Conservation (phyloP, 1,139 yeast genomes). For the Suhomyces choctaworum region DNA sequence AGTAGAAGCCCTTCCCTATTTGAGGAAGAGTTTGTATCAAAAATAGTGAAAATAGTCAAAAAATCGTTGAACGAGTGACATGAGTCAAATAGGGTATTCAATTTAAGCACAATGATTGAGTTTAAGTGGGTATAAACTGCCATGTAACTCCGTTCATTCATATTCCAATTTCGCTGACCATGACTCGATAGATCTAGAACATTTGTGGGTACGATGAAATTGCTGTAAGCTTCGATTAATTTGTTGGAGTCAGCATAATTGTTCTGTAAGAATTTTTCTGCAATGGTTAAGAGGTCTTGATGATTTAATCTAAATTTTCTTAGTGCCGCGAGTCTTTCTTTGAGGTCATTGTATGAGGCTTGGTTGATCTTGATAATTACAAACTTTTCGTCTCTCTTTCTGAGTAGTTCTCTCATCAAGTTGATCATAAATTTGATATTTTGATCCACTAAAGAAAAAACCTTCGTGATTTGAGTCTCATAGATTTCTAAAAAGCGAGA, state of each 20-base stretch:
- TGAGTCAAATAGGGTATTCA: slow-evolving; percentile 28
- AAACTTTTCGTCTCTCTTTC: slow-evolving; percentile 75
- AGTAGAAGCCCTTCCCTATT: slow-evolving; percentile 23
- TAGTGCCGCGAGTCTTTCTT: slow-evolving; percentile 48
- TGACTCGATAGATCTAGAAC: slow-evolving; percentile 37
- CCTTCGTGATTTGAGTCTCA: slow-evolving; percentile 17
- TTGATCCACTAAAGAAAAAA: slow-evolving; percentile 31
- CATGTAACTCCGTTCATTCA: slow-evolving; percentile 31
- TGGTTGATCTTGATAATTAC: slow-evolving; percentile 61
- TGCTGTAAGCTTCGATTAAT: slow-evolving; percentile 34
- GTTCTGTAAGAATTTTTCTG: slow-evolving; percentile 28
- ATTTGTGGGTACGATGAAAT: slow-evolving; percentile 27
- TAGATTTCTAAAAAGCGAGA: slow-evolving; percentile 23
- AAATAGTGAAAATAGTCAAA: slow-evolving; percentile 23
- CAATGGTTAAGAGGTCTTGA: slow-evolving; percentile 44
- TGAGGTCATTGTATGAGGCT: slow-evolving; percentile 41
- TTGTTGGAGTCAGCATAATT: slow-evolving; percentile 17
- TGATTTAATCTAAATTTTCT: slow-evolving; percentile 54
- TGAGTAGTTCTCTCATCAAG: slow-evolving; percentile 68
- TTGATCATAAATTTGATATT: slow-evolving; percentile 41
- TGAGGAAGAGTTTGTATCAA: slow-evolving; percentile 2
- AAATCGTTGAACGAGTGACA: slow-evolving; percentile 35
- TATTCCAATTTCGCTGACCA: slow-evolving; percentile 35
- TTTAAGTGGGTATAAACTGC: slow-evolving; percentile 26
- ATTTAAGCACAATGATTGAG: slow-evolving; percentile 21